phyloP scores from a whole-genome alignment of 2,329 filamentous ascomycete genomes.

The Monilinia laxa region DNA sequence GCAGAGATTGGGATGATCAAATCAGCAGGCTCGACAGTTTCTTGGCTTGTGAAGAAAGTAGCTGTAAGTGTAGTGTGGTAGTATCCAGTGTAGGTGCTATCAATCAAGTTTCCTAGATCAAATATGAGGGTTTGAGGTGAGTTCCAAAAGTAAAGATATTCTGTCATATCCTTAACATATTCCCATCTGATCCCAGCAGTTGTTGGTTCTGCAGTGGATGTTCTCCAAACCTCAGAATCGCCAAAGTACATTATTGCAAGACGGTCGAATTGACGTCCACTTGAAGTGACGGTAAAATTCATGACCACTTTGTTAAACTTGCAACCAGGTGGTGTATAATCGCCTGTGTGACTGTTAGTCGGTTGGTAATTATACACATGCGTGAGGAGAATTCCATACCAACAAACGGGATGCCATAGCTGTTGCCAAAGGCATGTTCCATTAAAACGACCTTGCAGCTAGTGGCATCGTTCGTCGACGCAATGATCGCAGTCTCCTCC shows the following conservation, averaged over 20 bases:
- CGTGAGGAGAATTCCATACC: slow-evolving; percentile 48
- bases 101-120: slow-evolving; percentile 72
- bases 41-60: slow-evolving; percentile 60
- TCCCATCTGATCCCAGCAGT: slow-evolving; percentile 69
- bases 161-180: slow-evolving; percentile 76
- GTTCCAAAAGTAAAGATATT: slow-evolving; percentile 67
- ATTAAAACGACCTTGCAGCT: slow-evolving; percentile 61
- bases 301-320: slow-evolving; percentile 72
- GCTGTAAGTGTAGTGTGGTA: slow-evolving; percentile 75
- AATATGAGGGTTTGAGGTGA: slow-evolving; percentile 73
- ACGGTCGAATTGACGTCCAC: slow-evolving; percentile 73
- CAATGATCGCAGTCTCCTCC: slow-evolving; percentile 31
- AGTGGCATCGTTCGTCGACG: slow-evolving; percentile 33
- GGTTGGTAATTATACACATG: slow-evolving; percentile 20
- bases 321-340: slow-evolving; percentile 66
- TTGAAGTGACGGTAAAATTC: slow-evolving; percentile 71
- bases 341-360: slow-evolving; percentile 45
- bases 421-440: slow-evolving; percentile 68
- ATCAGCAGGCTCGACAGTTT: slow-evolving; percentile 54
- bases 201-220: slow-evolving; percentile 78
- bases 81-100: slow-evolving; percentile 67
- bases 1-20: slow-evolving; percentile 67
- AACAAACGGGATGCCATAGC: slow-evolving; percentile 72
- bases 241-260: slow-evolving; percentile 73
- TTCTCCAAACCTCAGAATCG: slow-evolving; percentile 78